Evolutionary conservation across 208 protist genomes (phyloP), one percentile per base, ranked within the genome.

Genomic region (Borovskyia barvae): DNA sequence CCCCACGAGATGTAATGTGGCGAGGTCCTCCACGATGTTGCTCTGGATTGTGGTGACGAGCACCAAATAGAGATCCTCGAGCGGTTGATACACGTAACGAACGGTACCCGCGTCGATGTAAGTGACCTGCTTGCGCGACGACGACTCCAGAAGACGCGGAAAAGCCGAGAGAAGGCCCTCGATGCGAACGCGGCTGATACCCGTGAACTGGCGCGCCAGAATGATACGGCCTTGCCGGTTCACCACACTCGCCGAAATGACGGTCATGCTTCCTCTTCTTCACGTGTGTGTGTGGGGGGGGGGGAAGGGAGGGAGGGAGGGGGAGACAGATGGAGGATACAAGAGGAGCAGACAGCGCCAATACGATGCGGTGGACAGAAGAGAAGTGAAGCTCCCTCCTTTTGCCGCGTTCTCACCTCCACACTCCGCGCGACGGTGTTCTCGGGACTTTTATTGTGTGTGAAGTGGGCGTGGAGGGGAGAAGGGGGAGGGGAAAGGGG

Each of bases 1-100:
- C 12, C 80, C 82, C 60, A 99, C 87, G 19, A 99, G 62, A 40
- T 97, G 90, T 30, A 99, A 75, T 11, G 97, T 99, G 25, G 97
- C 96, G 0, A 99, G 72, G 71, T 99, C 98, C 65, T 99, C 97
- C 2, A 99, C 85, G 61, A 99, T 99, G 80, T 99, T 99, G 57
- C 80, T 83, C 84, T 81, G 68, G 12, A 94, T 98, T 26, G 91
- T 97, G 2, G 97, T 99, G 32, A 99, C 81, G 22, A 99, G 77
- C 7, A 99, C 77, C 14, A 97, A 64, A 48, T 79, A 92, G 6
- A 99, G 79, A 14, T 84, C 57, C 66, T 99, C 98, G 8, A 99
- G 55, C 9, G 98, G 98, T 77, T 98, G 97, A 71, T 99, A 99
- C 1, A 99, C 96, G 67, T 99, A 99, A 42, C 95, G 87, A 0